Evolutionary conservation across 176 grass and related monocot genomes (phyloP), one percentile per base, ranked within the genome.

Genomic region (Eleusine coracana): DNA sequence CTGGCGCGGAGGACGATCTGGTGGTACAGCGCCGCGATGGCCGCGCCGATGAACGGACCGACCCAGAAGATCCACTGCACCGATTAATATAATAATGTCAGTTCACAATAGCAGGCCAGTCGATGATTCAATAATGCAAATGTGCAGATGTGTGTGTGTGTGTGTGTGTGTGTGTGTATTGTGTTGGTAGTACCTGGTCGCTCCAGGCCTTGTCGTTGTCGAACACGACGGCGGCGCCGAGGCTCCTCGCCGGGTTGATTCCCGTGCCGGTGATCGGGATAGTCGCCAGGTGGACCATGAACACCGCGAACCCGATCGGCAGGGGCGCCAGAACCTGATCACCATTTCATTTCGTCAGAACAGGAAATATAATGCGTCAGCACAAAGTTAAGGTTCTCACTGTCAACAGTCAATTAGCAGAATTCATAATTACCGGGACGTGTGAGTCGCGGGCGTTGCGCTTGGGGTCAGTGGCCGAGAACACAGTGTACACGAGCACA

Each of bases 401-500:
- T n/a, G n/a, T n/a, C n/a, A n/a, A 13, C 48, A 50, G 10, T 50
- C 0, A 50, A 14, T 4, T 11, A 11, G 8, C 44, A 46, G 8
- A 46, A 46, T n/a, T n/a, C 52, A 56, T 62, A 7, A 7, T 59
- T 91, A 96, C 94, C 68, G 92, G 94, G 7, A 97, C 76, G 29
- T 94, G 89, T 3, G 94, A 92, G 80, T 94, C 92, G 4, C 92
- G 82, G n/a, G 92, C 92, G 63, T 85, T 97, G 85, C 89, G 94
- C 78, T 97, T 94, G 52, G 87, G 90, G 48, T 94, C 94, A 46
- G 94, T 97, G 77, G 92, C 94, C 50, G 94, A 94, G 94, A 97
- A 97, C 68, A 97, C 94, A 51, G 94, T 97, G 87, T 97, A 97
- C 1, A 97, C 91, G 70, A 97, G 94, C 37, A 97, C 89, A 70